Evolutionary conservation across 2,329 filamentous ascomycete species (phyloP), one percentile per base, ranked within the genome.

Genomic region (Onygenales sp.): DNA sequence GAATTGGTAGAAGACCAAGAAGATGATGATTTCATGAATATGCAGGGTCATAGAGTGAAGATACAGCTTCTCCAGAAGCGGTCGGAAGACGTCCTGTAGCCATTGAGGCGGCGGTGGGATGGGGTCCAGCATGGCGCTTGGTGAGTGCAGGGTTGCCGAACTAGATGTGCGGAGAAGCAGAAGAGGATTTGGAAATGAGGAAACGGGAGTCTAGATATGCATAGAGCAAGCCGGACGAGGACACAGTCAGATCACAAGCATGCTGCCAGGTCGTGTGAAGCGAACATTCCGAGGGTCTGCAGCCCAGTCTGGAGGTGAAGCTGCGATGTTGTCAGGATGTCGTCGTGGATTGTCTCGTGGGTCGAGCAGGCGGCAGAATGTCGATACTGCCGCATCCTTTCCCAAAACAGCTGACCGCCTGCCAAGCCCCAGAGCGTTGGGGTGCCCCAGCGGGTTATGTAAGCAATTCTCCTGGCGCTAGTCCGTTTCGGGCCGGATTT

Each of bases 21-120:
- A 76, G 61, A 79, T 67, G 55, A 81, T 59, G 62, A 84, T 72
- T 64, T 85, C 82, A 69, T 85, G 82, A 63, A 78, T 72, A 66
- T 85, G 82, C 53, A 80, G 70, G 3, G 79, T 72, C 13, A 85
- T 75, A 9, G 79, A 78, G 14, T 76, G 71, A 40, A 84, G 73
- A 47, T 68, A 70, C 53, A 82, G 64, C n/a, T 64, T 67, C 54
- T 76, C 68, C 56, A 79, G 75, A 59, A 79, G 67, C 6, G 79
- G 80, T 56, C 74, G 68, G 52, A 74, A 62, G 54, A 72, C 65
- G 43, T 68, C 64, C 58, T 74, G 67, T 42, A 84, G 74, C 67
- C 72, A 73, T 52, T 66, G 63, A n/a, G 82, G 80, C 6, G 78
- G 70, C 17, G 76, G 68, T 33, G 68, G 68, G 37, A 74, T 59